Evolutionary conservation across 768 basidiomycete species (phyloP).

Genomic region (Amanita thiersii): DNA sequence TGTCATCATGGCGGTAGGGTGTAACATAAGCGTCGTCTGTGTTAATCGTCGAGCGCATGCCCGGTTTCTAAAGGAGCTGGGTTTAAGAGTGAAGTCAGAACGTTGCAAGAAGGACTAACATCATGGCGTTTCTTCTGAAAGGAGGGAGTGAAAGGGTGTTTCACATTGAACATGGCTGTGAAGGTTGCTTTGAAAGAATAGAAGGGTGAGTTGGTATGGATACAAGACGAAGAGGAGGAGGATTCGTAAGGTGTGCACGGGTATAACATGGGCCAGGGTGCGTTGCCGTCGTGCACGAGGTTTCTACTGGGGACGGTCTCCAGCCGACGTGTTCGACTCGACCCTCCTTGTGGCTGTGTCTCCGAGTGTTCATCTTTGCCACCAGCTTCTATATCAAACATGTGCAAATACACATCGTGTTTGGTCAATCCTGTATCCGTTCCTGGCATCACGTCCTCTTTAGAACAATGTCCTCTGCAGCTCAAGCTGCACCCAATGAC

Average conservation of each 20-base stretch:
- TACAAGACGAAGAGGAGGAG: neutral
- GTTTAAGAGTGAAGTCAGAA: neutral
- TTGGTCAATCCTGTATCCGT: constrained; percentile 1
- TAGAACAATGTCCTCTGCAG: constrained; percentile 56
- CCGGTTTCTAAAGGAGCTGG: neutral
- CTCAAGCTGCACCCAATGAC: constrained; percentile 50
- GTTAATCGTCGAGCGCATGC: constrained; percentile 8
- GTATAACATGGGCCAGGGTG: neutral
- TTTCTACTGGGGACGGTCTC: neutral
- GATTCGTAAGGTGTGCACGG: neutral
- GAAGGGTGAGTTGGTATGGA: neutral
- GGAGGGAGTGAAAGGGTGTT: constrained; percentile 4
- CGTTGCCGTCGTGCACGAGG: neutral
- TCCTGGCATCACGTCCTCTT: neutral
- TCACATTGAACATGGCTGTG: constrained; percentile 7
- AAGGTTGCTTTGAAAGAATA: constrained; percentile 4
- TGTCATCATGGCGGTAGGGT: constrained; percentile 17
- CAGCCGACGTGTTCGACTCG: neutral
- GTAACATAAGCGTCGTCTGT: constrained; percentile 13
- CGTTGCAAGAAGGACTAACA: constrained; percentile 7
- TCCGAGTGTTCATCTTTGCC: neutral
- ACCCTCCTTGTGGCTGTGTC: constrained; percentile 5
- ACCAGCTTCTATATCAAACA: constrained; percentile 5
- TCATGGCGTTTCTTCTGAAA: constrained; percentile 16
- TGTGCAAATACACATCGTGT: constrained; percentile 9